Percentiles rank a stretch among this genome's conserved stretches.
Evolutionary conservation across 345 rosid genomes (phyloP).

Genomic region (Aquilaria sinensis): DNA sequence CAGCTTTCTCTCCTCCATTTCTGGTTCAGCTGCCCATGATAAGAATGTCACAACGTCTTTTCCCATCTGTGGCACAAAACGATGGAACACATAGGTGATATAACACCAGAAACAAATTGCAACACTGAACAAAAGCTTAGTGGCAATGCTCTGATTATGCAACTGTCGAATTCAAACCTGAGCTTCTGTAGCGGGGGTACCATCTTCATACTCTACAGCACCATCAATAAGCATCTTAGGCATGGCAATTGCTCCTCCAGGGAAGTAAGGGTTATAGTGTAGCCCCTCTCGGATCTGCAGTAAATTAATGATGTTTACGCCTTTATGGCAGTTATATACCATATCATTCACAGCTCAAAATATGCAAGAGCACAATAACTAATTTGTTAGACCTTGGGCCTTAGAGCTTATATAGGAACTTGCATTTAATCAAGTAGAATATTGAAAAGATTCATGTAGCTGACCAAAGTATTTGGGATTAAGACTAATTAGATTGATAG

Average conservation of each 20-base stretch:
- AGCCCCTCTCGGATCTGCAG: constrained; percentile 86
- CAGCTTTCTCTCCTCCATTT: constrained; percentile 99
- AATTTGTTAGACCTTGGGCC: too few species aligned
- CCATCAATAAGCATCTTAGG: constrained; percentile 96
- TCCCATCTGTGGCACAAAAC: constrained; percentile 64
- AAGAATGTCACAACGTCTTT: constrained; percentile 89
- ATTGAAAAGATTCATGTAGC: too few species aligned
- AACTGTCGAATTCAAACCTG: constrained; percentile 37
- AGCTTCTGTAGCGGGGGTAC: constrained; percentile 94
- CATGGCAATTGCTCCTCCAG: constrained; percentile 99
- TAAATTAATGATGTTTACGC: not conserved
- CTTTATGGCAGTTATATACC: too few species aligned
- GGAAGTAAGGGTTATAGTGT: constrained; percentile 97
- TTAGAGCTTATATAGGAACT: too few species aligned
- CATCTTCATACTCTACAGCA: constrained; percentile 97
- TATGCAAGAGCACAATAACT: too few species aligned
- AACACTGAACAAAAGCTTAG: constrained; percentile 31
- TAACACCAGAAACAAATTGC: constrained; percentile 77
- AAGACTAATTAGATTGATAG: too few species aligned
- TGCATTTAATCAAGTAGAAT: too few species aligned
- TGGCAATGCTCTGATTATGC: too few species aligned
- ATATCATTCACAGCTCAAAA: too few species aligned
- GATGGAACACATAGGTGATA: not conserved
- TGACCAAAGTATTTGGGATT: too few species aligned
- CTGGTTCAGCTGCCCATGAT: constrained; percentile 98